Evolutionary conservation across 768 basidiomycete genomes (phyloP).

Genomic region (Lactarius hatsudake): DNA sequence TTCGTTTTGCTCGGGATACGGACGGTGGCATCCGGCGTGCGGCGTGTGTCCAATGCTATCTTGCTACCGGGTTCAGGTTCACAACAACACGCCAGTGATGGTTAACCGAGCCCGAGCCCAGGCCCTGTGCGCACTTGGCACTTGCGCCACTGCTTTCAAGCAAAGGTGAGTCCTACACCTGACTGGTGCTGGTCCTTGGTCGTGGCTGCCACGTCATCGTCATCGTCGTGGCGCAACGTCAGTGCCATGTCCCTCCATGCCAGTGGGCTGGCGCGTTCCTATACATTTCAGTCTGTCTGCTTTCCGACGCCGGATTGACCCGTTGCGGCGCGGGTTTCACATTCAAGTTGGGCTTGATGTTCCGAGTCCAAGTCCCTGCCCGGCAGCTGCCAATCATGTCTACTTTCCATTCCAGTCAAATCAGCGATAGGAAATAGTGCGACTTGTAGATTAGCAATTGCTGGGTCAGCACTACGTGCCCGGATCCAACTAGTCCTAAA

Average conservation of each 20-base stretch:
- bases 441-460: not conserved
- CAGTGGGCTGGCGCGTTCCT: no score
- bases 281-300: not conserved
- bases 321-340: not conserved
- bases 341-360: not conserved
- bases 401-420: not conserved
- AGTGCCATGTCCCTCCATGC: no score
- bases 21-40: not conserved
- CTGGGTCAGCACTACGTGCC: not conserved
- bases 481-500: not conserved
- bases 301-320: not conserved
- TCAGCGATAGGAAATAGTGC: not conserved
- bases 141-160: not conserved
- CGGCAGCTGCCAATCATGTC: not conserved
- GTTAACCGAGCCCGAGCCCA: not conserved
- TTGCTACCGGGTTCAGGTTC: not conserved
- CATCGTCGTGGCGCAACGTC: not conserved
- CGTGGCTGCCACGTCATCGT: not conserved
- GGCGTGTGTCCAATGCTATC: not conserved
- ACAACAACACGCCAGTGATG: no score
- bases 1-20: not conserved
- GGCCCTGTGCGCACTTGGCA: not conserved
- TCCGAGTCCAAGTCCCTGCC: not conserved
- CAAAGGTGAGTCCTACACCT: not conserved
- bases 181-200: not conserved